Base-by-base conservation (phyloP, 331 rosid genomes). In the Pyracantha coccinea region DNA sequence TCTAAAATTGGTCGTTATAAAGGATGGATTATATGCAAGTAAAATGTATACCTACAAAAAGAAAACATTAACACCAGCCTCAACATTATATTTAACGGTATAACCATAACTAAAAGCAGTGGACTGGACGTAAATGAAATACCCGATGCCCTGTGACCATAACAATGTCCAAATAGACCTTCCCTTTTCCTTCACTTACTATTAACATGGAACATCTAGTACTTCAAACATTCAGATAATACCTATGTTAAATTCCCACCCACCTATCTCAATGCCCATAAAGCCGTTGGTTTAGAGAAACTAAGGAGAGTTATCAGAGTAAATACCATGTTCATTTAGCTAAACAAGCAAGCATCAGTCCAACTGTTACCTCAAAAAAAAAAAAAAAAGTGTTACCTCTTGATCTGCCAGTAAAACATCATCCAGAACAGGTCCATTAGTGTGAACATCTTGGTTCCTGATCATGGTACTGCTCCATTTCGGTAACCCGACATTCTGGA, bases 361-460 rank as follows among this genome's bases (percentile, higher is more conserved):
- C 44, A 77, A 41, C 15, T 41, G 47, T 41, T 3, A 11, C 47
- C 47, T 41, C 47, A 41, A 41, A 41, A 41, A 41, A 31, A 1
- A 28, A 28, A 31, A 32, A 35, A 41, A 11, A 41, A 35, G 25
- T 29, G 57, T 80, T 90, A 94, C 99, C 99, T 90, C 93, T 59
- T 83, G 88, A 85, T 94, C 99, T 38, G 90, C 87, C 38, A 94
- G 90, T 85, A 94, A 73, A 76, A 69, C 80, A 66, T 94, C 99
- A 85, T 94, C 99, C 69, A 94, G 83, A 86, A 94, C 94, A 76
- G 91, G 92, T 78, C 99, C 99, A 75, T 94, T 94, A 72, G 89
- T 76, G 77, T 94, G 99, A 73, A 90, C 88, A 75, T 84, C 99
- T 86, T 94, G 99, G 70, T 83, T 88, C 76, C 99, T 87, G 67